A percentile compares a stretch with the other conserved stretches of the same genome.
phyloP scores from a whole-genome alignment of 768 basidiomycete species.

The Xerocomellus intermedius region DNA sequence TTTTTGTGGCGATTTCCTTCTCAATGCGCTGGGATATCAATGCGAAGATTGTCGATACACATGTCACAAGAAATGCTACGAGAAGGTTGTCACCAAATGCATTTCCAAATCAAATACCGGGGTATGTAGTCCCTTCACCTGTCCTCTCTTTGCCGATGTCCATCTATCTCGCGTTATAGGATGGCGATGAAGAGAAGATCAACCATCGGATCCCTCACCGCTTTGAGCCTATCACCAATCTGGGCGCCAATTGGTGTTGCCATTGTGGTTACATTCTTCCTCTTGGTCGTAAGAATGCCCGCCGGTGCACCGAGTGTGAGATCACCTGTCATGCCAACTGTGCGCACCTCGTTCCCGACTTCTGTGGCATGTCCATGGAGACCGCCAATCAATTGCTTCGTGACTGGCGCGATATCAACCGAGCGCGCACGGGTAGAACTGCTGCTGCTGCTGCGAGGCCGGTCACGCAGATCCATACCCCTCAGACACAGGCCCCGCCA shows the following conservation, averaged over 20 bases:
- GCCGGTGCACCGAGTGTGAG: constrained; percentile 93
- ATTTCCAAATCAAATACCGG: constrained; percentile 96
- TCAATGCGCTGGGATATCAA: constrained; percentile 97
- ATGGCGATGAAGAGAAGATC: constrained; percentile 97
- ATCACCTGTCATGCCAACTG: constrained; percentile 98
- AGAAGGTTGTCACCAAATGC: constrained; percentile 99
- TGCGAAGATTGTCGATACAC: constrained; percentile 99
- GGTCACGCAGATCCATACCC: constrained; percentile 32
- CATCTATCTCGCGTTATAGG: constrained; percentile 42
- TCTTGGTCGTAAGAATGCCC: constrained; percentile 93
- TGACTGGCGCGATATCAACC: constrained; percentile 90
- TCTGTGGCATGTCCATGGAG: constrained; percentile 99
- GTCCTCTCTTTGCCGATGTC: background rate
- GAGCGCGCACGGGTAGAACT: constrained; percentile 51
- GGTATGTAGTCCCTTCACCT: constrained; percentile 47
- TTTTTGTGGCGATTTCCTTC: constrained; percentile 95
- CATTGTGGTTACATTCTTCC: constrained; percentile 99
- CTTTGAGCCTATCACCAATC: constrained; percentile 94
- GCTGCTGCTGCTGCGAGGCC: constrained; percentile 33
- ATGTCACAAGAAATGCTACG: constrained; percentile 98
- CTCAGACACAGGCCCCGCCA: constrained; percentile 31
- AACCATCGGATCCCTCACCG: constrained; percentile 99
- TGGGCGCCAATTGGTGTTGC: constrained; percentile 99
- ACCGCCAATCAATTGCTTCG: constrained; percentile 91
- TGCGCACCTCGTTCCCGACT: constrained; percentile 97